Evolutionary conservation across 768 basidiomycete species (phyloP).

Genomic region (Galerina sulciceps): DNA sequence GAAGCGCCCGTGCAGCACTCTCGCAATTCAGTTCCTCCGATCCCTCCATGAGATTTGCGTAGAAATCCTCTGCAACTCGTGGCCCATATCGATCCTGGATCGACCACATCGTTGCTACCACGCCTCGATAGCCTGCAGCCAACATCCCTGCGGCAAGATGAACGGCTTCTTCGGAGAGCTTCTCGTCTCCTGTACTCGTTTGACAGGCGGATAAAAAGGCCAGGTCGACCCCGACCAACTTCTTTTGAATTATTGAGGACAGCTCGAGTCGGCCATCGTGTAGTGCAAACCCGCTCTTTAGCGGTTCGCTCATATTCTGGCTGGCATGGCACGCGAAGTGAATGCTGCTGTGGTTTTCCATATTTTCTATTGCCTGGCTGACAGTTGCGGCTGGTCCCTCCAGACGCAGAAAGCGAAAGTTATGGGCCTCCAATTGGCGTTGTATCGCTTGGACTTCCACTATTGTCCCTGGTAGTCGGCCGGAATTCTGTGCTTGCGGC

Average conservation of each 20-base stretch:
- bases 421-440: background rate
- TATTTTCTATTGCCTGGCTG: background rate
- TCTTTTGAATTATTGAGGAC: background rate
- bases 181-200: background rate
- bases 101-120: constrained; percentile 16
- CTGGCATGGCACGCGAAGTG: constrained; percentile 8
- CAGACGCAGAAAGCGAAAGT: background rate
- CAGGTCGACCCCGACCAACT: background rate
- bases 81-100: constrained; percentile 6
- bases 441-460: constrained; percentile 7
- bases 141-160: constrained; percentile 16
- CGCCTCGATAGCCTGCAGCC: constrained; percentile 10
- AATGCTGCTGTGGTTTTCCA: background rate
- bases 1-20: background rate
- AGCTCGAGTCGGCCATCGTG: constrained; percentile 1
- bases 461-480: constrained; percentile 4
- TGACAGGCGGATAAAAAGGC: constrained; percentile 10
- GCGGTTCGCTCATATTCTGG: background rate
- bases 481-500: background rate
- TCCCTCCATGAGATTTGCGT: background rate
- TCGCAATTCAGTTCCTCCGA: constrained; percentile 2
- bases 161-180: constrained; percentile 9
- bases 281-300: constrained; percentile 1
- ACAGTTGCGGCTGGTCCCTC: background rate
- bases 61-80: background rate